Percentiles rank a stretch among this genome's conserved stretches.
Evolutionary conservation across 1,139 yeast species (phyloP).

Genomic region (Entelexis sorbosivorans): DNA sequence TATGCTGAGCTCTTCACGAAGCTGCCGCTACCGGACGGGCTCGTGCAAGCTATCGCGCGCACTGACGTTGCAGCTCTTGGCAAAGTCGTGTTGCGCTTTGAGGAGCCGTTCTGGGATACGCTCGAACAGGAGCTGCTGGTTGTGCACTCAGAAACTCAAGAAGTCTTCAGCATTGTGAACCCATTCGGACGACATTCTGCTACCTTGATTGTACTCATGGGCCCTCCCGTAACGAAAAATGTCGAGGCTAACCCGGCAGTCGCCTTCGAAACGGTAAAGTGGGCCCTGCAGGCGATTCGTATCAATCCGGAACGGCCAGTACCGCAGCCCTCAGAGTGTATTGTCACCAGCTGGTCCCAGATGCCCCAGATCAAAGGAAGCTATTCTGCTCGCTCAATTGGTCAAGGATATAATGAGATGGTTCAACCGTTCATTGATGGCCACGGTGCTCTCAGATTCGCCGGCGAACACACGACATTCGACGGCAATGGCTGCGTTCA

Average conservation of each 20-base stretch:
- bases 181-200: slow-evolving; percentile 8
- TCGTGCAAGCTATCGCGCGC: slow-evolving; percentile 39
- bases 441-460: slow-evolving; percentile 37
- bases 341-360: slow-evolving; percentile 56
- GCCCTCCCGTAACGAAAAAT: slow-evolving; percentile 53
- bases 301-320: slow-evolving; percentile 19
- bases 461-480: slow-evolving; percentile 69
- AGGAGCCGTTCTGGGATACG: slow-evolving; percentile 48
- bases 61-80: slow-evolving; percentile 67
- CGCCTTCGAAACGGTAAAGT: slow-evolving; percentile 39
- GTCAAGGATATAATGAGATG: slow-evolving; percentile 54
- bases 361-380: slow-evolving; percentile 65
- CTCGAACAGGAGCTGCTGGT: slow-evolving; percentile 14
- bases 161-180: slow-evolving; percentile 10
- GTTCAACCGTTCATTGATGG: slow-evolving; percentile 38
- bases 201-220: slow-evolving; percentile 48
- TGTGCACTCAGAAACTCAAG: slow-evolving; percentile 9
- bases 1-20: background rate
- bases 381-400: slow-evolving; percentile 56
- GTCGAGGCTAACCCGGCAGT: slow-evolving; percentile 35
- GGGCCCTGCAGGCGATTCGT: slow-evolving; percentile 31
- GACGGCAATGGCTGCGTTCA: slow-evolving; percentile 82
- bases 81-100: slow-evolving; percentile 65
- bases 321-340: slow-evolving; percentile 43
- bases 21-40: slow-evolving; percentile 43